Evolutionary conservation across 2,329 filamentous ascomycete species (phyloP).

Genomic region (Penicillium expansum): DNA sequence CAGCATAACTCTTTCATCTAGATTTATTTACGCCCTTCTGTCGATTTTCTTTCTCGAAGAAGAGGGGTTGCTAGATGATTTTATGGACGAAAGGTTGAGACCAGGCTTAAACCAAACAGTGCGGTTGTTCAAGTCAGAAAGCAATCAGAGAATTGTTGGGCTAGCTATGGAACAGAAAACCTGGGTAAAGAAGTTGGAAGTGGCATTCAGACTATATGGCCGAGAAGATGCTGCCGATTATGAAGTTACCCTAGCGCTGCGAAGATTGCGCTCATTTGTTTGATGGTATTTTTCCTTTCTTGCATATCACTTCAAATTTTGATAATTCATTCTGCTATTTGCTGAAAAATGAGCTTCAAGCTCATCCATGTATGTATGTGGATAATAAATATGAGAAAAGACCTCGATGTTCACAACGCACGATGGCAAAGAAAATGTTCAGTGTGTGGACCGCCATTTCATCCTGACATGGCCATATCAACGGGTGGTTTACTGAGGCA

Average conservation of each 20-base stretch:
- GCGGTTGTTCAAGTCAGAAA: neutral
- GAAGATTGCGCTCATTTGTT: neutral
- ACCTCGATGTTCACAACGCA: neutral
- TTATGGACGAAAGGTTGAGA: neutral
- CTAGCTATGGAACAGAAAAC: neutral
- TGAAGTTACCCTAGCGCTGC: neutral
- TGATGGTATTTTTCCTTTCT: neutral
- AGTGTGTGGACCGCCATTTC: neutral
- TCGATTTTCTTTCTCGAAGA: neutral
- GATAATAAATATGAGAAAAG: constrained; percentile 7
- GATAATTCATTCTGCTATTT: constrained; percentile 22
- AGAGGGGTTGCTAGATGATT: neutral
- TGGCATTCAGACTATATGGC: neutral
- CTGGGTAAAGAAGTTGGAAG: neutral
- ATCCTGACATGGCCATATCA: neutral
- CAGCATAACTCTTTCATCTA: neutral
- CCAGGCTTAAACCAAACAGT: neutral
- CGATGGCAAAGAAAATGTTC: neutral
- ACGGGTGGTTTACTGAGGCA: constrained; percentile 26
- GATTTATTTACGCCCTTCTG: neutral
- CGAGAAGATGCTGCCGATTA: neutral
- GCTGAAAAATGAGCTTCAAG: constrained; percentile 18
- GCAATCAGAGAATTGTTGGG: neutral
- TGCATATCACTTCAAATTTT: neutral
- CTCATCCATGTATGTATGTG: constrained; percentile 24